Conservation (phyloP, 2,329 filamentous ascomycete genomes). For the Penicillium sp. region DNA sequence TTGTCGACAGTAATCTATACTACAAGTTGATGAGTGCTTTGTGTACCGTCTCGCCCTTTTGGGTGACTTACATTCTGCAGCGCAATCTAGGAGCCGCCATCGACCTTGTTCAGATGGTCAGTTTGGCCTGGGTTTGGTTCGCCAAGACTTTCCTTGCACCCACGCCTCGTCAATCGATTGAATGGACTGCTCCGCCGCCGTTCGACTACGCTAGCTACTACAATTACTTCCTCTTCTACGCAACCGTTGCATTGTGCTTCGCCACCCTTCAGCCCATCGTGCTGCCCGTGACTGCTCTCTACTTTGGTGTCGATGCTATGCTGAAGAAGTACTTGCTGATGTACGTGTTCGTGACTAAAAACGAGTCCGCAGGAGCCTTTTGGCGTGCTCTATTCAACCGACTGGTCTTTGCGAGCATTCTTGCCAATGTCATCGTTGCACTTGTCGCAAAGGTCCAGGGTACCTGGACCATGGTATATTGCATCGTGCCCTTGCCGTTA, state of each 20-base stretch:
- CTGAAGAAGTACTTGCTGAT: slow-evolving; percentile 95
- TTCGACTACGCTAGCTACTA: slow-evolving; percentile 98
- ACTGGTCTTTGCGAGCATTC: slow-evolving; percentile 79
- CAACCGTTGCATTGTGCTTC: slow-evolving; percentile 86
- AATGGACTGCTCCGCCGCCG: slow-evolving; percentile 86
- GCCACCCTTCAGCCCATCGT: slow-evolving; percentile 85
- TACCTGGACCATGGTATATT: slow-evolving; percentile 69
- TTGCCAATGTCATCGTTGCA: slow-evolving; percentile 80
- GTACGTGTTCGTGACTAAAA: slow-evolving; percentile 96
- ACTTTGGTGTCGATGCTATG: slow-evolving; percentile 85
- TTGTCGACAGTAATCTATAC: slow-evolving; percentile 69
- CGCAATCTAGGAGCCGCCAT: slow-evolving; percentile 92
- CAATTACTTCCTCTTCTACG: slow-evolving; percentile 96
- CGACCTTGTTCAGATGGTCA: slow-evolving; percentile 88
- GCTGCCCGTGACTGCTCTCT: slow-evolving; percentile 82
- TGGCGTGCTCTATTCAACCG: slow-evolving; percentile 94
- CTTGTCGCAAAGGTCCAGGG: slow-evolving; percentile 76
- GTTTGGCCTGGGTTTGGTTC: slow-evolving; percentile 82
- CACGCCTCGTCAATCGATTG: slow-evolving; percentile 88
- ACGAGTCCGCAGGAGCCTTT: slow-evolving; percentile 89
- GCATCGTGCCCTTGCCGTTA: slow-evolving; percentile 76
- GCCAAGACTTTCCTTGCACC: slow-evolving; percentile 83
- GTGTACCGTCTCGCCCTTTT: slow-evolving; percentile 84
- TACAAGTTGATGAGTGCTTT: slow-evolving; percentile 72
- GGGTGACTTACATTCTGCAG: slow-evolving; percentile 92